These are phyloP conservation scores for Sporothrix mexicana DNA, from an alignment of 2,329 filamentous ascomycete species.

Conservation along the genomic window DNA sequence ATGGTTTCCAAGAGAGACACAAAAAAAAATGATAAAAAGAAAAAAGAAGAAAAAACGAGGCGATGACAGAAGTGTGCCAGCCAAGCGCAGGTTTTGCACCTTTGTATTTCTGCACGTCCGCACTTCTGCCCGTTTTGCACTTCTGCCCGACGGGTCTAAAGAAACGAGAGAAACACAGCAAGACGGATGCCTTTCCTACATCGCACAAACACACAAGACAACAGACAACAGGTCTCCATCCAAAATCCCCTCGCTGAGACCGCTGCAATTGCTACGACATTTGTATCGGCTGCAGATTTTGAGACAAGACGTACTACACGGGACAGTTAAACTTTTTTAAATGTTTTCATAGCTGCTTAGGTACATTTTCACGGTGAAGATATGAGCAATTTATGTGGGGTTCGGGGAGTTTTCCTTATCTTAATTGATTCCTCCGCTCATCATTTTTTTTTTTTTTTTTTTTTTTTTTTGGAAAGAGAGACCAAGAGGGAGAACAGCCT, in stretches of 20 bases:
- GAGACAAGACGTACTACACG: too few relatives aligned
- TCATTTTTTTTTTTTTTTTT: too few relatives aligned
- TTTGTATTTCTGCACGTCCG: not conserved
- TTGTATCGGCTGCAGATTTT: not conserved
- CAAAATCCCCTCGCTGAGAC: constrained; percentile 15
- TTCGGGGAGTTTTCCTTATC: too few relatives aligned
- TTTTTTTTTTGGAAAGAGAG: too few relatives aligned
- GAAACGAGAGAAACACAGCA: not conserved
- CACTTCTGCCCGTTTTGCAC: constrained; percentile 15
- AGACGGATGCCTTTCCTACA: constrained; percentile 28
- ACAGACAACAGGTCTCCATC: not conserved
- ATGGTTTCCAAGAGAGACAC: too few relatives aligned
- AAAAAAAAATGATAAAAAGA: too few relatives aligned
- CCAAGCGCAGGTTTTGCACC: not conserved
- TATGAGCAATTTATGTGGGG: not conserved
- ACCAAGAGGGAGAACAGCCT: too few relatives aligned
- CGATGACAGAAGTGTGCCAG: not conserved
- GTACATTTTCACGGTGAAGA: not conserved
- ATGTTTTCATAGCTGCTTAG: not conserved
- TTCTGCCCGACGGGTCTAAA: constrained; percentile 7
- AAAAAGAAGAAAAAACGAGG: too few relatives aligned
- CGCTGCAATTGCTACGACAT: not conserved
- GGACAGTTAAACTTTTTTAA: too few relatives aligned
- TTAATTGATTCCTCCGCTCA: too few relatives aligned
- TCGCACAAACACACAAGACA: not conserved